phyloP scores from a whole-genome alignment of 2,329 filamentous ascomycete genomes.

The Diaporthe eres region DNA sequence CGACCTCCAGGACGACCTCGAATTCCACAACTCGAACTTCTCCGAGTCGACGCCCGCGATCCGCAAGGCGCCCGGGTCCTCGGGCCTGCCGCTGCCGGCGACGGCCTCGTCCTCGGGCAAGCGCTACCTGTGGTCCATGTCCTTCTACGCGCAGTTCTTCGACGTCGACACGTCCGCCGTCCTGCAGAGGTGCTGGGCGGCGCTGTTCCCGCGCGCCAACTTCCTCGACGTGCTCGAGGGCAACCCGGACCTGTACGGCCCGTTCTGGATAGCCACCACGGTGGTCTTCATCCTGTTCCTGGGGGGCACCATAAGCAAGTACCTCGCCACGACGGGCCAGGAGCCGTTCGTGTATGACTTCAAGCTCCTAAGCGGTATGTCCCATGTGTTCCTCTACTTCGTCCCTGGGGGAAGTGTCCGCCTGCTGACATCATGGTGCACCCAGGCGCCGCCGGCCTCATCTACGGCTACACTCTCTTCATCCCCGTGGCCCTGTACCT shows the following conservation, averaged over 20 bases:
- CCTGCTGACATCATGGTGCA: constrained; percentile 13
- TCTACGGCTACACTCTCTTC: constrained; percentile 95
- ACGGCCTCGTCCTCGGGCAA: constrained; percentile 66
- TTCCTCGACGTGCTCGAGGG: constrained; percentile 98
- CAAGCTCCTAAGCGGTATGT: constrained; percentile 82
- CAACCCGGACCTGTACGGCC: constrained; percentile 96
- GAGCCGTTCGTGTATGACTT: constrained; percentile 93
- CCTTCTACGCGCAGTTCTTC: constrained; percentile 98
- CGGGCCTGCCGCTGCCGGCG: constrained; percentile 66
- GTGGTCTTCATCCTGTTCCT: constrained; percentile 96
- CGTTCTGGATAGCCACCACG: constrained; percentile 98
- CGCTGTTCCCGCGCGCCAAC: constrained; percentile 92
- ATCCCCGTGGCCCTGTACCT: constrained; percentile 90
- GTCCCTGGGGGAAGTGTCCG: not conserved
- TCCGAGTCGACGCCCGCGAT: constrained; percentile 68
- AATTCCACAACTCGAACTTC: constrained; percentile 96
- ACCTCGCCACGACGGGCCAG: constrained; percentile 78
- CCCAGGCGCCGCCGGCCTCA: constrained; percentile 84
- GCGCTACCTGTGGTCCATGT: constrained; percentile 91
- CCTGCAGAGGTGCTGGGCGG: constrained; percentile 85
- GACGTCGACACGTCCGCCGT: constrained; percentile 97
- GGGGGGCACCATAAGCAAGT: constrained; percentile 94
- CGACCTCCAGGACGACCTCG: constrained; percentile 97
- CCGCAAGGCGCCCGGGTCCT: constrained; percentile 63
- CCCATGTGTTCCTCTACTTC: not conserved